Conservation (phyloP, 306 rosid species). For the Dicorynia guianensis region DNA sequence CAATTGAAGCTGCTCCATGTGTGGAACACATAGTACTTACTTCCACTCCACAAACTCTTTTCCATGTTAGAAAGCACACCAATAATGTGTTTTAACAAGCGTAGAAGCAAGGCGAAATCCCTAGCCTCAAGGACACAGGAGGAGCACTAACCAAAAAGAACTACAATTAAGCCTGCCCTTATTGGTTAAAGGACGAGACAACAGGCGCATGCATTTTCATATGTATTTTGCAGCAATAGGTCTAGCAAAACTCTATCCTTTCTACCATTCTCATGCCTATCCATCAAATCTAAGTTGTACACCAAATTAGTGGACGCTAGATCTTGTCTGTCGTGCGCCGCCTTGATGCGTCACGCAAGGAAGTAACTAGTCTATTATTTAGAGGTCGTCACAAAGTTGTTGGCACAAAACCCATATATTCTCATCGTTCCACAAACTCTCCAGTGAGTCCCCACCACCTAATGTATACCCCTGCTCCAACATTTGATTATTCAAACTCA, state of each 20-base stretch:
- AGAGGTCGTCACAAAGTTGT: no score
- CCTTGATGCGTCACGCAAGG: no score
- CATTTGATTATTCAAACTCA: not conserved
- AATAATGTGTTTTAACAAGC: constrained; percentile 42
- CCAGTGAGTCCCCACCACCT: no score
- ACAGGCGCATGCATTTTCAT: constrained; percentile 15
- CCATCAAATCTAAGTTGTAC: no score
- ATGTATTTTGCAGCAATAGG: constrained; percentile 7
- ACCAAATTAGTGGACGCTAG: no score
- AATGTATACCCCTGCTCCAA: constrained; percentile 33
- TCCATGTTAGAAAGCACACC: constrained; percentile 14
- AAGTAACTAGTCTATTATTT: no score
- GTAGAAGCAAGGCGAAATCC: constrained; percentile 44
- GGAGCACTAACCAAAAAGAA: not conserved
- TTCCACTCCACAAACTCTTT: constrained; percentile 35
- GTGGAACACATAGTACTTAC: constrained; percentile 28
- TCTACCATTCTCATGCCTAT: no score
- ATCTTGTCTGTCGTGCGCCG: not conserved
- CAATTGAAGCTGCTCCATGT: no score
- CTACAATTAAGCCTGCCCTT: not conserved
- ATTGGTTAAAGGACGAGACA: constrained; percentile 18
- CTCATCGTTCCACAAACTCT: no score
- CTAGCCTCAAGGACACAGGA: not conserved
- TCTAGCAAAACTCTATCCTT: not conserved
- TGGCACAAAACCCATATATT: no score